Evolutionary conservation across 768 basidiomycete species (phyloP), one percentile per base, ranked within the genome.

Genomic region (Hericium alpestre): DNA sequence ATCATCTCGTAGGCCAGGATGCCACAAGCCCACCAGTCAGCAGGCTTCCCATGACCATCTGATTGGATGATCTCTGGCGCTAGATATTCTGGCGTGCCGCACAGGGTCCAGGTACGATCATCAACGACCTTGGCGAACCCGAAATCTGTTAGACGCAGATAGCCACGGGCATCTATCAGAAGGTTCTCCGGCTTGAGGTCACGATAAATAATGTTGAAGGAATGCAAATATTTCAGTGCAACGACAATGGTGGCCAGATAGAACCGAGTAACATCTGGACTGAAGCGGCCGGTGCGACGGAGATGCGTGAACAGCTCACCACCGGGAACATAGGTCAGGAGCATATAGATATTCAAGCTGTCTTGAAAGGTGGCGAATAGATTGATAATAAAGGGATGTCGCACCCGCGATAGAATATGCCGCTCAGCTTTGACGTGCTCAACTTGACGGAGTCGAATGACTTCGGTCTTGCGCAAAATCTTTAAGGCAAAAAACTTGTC

Each of bases 11-110:
- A 99, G 69, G 90, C 92, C 38, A 99, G 76, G 49, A 98, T 90
- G 18, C 96, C 96, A 65, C 93, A 87, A 9, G 96, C 95, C 96
- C 96, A 99, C 93, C 93, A 99, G 68, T 99, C 95, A 6, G 93
- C 94, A 9, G 94, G 93, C 70, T 96, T 95, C 11, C 93, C 93
- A 70, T 99, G 96, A 11, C 96, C 96, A 60, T 95, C 93, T 6
- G 91, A 93, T 66, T 95, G 87, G 57, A 99, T 96, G 57, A 99
- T 96, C 72, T 99, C 96, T 18, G 96, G 96, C 2, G 96, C 95
- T 39, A 99, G 84, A 68, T 99, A 98, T 72, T 94, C 92, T 18
- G 93, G 92, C 10, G 92, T 95, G 38, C 92, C 92, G 65, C 96
- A 99, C 37, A 99, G 78, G 7, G 96, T 99, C 85, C 90, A 98